Evolutionary conservation across 2,329 filamentous ascomycete genomes (phyloP), one percentile per base, ranked within the genome.

Genomic region (Cordyceps farinosa): DNA sequence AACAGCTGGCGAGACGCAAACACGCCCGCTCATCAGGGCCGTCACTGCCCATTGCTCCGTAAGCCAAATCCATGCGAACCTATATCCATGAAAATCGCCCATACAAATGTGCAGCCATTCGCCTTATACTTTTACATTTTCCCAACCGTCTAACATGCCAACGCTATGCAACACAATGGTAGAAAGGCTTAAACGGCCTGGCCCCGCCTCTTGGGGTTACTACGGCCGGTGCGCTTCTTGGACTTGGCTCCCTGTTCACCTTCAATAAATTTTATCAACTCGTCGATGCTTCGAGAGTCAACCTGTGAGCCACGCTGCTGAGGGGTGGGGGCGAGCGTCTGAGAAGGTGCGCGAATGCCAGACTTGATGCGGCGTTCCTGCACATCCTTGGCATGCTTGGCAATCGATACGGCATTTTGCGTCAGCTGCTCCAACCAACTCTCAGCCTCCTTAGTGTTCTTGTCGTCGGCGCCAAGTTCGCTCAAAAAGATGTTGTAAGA

Each of bases 391-490:
- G 91, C 90, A 72, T 96, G 92, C 80, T 96, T 97, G 57, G 93
- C 94, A 68, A 98, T 92, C 40, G 87, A 90, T 47, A 99, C 95
- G 51, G 95, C 95, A 71, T 96, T 97, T 76, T 96, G 91, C 0
- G 94, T 98, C 64, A 99, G 85, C 77, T 97, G 93, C 77, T 97
- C 92, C 30, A 98, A 86, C 95, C 95, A 99, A 72, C 86, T 91
- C 80, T 97, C 93, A 2, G 95, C 94, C 76, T 99, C 95, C 81
- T 97, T 97, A 66, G 95, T 99, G 81, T 99, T 98, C 77, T 93
- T 92, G 76, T 98, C 93, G 45, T 96, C 88, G 1, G 92, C 81
- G 34, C 95, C 95, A 5, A 99, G 88, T 72, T 95, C 87, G 64
- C 82, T 80, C 67, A 93, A 86, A 87, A 99, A 99, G 74, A 97